Percentiles rank a stretch among this genome's conserved stretches.
Conservation (phyloP, 495 filamentous ascomycete genomes). For the Hypoxylon cercidicola region DNA sequence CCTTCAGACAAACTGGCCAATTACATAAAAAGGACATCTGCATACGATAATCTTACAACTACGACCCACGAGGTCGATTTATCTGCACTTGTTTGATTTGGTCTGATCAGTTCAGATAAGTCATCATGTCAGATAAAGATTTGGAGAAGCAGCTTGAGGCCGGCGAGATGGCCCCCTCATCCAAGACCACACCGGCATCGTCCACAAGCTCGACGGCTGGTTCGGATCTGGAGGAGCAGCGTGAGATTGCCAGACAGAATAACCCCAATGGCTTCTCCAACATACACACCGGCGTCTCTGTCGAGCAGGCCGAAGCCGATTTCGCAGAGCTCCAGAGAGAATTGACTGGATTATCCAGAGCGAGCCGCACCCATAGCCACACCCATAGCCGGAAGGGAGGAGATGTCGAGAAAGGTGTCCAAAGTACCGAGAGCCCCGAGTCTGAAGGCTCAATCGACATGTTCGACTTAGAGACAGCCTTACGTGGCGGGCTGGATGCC, state of each 20-base stretch:
- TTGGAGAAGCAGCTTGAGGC: constrained; percentile 24
- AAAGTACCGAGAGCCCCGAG: constrained; percentile 56
- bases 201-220: constrained; percentile 54
- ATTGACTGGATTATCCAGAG: constrained; percentile 72
- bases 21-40: neutral
- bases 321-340: constrained; percentile 80
- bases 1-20: neutral
- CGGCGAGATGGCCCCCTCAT: constrained; percentile 12
- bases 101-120: neutral
- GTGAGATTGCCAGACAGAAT: constrained; percentile 55
- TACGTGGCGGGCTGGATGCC: constrained; percentile 74
- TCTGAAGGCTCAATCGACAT: constrained; percentile 58
- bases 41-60: neutral
- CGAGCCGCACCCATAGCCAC: constrained; percentile 57
- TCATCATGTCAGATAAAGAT: constrained; percentile 34
- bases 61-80: constrained; percentile 2
- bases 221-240: constrained; percentile 54
- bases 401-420: constrained; percentile 53
- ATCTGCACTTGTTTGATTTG: neutral
- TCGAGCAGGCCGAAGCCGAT: constrained; percentile 77
- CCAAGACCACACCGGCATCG: constrained; percentile 35
- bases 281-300: constrained; percentile 66
- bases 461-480: constrained; percentile 76
- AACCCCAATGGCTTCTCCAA: constrained; percentile 64
- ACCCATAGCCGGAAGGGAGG: constrained; percentile 43